phyloP scores from a whole-genome alignment of 768 basidiomycete genomes.

The Fistulinella prunicolor region DNA sequence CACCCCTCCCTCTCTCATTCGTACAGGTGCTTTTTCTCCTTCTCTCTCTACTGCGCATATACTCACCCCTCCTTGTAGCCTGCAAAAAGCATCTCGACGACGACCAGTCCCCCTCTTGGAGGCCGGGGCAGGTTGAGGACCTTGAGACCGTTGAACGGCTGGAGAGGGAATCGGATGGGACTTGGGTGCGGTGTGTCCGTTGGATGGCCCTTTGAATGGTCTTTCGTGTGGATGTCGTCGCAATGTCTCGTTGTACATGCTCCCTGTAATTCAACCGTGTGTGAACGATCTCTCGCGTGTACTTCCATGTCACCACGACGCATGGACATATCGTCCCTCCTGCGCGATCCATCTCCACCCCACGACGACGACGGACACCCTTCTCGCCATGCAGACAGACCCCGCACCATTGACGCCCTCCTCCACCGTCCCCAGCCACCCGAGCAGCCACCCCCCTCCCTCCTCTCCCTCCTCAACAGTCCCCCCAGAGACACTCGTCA shows the following conservation, averaged over 20 bases:
- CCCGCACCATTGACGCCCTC: conserved; percentile 20
- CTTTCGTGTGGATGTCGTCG: conserved; percentile 65
- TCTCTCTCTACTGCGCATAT: neutral
- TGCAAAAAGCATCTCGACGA: conserved; percentile 89
- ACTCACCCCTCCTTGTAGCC: conserved; percentile 39
- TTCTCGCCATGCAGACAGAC: too few species aligned
- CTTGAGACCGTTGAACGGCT: conserved; percentile 85
- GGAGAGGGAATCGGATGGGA: conserved; percentile 74
- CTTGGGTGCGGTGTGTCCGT: conserved; percentile 80
- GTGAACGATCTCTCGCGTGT: neutral
- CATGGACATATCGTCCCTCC: conserved; percentile 73
- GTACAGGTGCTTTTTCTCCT: conserved; percentile 46
- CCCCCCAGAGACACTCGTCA: neutral
- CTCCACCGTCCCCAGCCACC: conserved; percentile 16
- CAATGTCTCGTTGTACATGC: conserved; percentile 96
- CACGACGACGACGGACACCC: neutral
- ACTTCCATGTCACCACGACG: conserved; percentile 57
- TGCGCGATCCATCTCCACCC: conserved; percentile 39
- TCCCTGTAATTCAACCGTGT: conserved; percentile 10
- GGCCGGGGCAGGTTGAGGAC: conserved; percentile 79
- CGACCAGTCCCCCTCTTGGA: conserved; percentile 69
- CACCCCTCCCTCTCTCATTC: conserved; percentile 2
- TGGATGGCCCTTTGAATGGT: conserved; percentile 60
- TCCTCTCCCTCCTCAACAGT: conserved; percentile 22
- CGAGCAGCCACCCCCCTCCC: conserved; percentile 7